Evolutionary conservation across 1,284 basidiomycete species (phyloP).

Genomic region (Ceratorhiza oryzae-sativae): DNA sequence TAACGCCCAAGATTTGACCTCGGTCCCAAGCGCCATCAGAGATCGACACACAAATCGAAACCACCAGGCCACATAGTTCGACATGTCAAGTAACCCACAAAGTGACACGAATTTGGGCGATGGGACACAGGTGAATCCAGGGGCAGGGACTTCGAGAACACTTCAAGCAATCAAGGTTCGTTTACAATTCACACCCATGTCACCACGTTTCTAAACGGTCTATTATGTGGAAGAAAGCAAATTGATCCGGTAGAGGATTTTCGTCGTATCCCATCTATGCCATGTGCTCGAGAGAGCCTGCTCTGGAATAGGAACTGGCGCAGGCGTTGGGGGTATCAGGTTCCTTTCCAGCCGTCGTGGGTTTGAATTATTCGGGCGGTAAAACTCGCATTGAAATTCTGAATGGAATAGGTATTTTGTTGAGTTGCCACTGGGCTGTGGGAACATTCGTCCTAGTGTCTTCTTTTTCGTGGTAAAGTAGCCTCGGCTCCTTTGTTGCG

Average conservation of each 20-base stretch:
- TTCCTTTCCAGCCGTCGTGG: constrained; percentile 48
- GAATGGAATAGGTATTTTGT: constrained; percentile 52
- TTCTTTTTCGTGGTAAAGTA: constrained; percentile 59
- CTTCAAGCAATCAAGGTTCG: constrained; percentile 30
- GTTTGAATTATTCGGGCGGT: neutral
- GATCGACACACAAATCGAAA: too few species aligned
- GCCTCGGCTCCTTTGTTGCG: neutral
- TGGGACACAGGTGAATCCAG: constrained; percentile 22
- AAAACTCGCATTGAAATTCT: neutral
- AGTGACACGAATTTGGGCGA: neutral
- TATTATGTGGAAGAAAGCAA: constrained; percentile 55
- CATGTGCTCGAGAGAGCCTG: constrained; percentile 64
- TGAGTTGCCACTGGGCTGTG: constrained; percentile 62
- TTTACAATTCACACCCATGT: neutral
- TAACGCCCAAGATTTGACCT: neutral
- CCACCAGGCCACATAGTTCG: too few species aligned
- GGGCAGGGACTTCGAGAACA: constrained; percentile 27
- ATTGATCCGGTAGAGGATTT: constrained; percentile 58
- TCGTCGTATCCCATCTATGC: constrained; percentile 62
- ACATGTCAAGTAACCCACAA: constrained; percentile 14
- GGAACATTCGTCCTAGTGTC: constrained; percentile 63
- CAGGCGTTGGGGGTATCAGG: constrained; percentile 65
- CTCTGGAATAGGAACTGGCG: constrained; percentile 62
- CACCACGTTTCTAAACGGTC: neutral
- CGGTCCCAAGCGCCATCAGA: too few species aligned